Conservation (phyloP, 768 basidiomycete genomes). For the Nidularia pulvinata region DNA sequence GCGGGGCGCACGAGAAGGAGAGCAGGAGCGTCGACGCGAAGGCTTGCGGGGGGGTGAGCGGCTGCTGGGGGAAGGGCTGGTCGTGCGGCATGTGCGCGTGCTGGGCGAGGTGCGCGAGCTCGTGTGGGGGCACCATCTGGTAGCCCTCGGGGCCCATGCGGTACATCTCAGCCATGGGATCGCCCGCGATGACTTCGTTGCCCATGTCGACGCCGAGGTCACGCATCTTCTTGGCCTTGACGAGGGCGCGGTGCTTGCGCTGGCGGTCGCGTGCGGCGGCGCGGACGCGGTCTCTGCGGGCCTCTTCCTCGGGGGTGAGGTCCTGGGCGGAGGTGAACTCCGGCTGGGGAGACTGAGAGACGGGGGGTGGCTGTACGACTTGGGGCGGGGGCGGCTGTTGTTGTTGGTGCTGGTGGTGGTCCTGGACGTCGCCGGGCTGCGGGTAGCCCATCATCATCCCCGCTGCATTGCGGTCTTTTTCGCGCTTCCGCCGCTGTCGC, state of each 20-base stretch:
- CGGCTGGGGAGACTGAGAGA: conserved; percentile 4
- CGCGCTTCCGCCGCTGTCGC: conserved; percentile 81
- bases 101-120: conserved; percentile 21
- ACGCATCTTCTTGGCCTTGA: conserved; percentile 81
- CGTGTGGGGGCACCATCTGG: conserved; percentile 42
- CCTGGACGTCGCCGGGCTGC: conserved; percentile 25
- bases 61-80: conserved; percentile 61
- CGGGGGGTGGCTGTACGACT: conserved; percentile 12
- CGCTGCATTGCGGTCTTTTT: conserved; percentile 50
- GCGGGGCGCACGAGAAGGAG: conserved; percentile 73
- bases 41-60: conserved; percentile 61
- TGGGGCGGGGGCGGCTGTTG: conserved; percentile 20
- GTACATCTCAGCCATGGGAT: conserved; percentile 55
- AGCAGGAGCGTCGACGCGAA: conserved; percentile 80
- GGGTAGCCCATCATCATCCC: conserved; percentile 18
- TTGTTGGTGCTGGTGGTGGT: conserved; percentile 27
- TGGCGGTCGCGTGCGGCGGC: conserved; percentile 81
- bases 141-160: conserved; percentile 44
- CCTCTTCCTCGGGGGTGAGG: conserved; percentile 63
- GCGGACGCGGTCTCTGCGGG: conserved; percentile 70
- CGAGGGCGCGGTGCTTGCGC: conserved; percentile 75
- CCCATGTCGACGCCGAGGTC: conserved; percentile 85
- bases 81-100: conserved; percentile 29
- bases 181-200: conserved; percentile 60
- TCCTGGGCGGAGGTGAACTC: conserved; percentile 14